phyloP scores from a whole-genome alignment of 1,284 basidiomycete species.

The Amylostereum chailletii region DNA sequence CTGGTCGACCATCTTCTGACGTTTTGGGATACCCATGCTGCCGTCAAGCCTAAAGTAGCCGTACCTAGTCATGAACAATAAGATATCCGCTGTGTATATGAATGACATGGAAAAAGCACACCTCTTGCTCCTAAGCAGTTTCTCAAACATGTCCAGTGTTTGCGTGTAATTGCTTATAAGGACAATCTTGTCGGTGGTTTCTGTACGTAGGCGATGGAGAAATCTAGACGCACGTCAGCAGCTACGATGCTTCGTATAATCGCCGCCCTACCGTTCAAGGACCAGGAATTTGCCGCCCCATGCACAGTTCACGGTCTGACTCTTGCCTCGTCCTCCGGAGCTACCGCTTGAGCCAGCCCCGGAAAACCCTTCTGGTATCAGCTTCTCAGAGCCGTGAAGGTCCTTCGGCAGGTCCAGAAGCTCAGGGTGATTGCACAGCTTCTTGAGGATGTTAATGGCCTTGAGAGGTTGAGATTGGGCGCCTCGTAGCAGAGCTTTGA shows the following conservation, averaged over 20 bases:
- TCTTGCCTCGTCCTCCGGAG: constrained; percentile 27
- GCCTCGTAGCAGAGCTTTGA: constrained; percentile 86
- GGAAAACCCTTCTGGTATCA: constrained; percentile 80
- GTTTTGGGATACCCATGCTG: constrained; percentile 88
- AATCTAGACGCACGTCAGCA: constrained; percentile 44
- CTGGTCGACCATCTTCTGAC: constrained; percentile 94
- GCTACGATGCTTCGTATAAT: neutral
- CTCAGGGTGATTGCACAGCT: constrained; percentile 97
- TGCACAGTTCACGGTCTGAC: constrained; percentile 59
- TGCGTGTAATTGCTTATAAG: constrained; percentile 98
- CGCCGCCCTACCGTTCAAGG: constrained; percentile 66
- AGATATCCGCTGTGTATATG: neutral
- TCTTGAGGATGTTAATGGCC: constrained; percentile 95
- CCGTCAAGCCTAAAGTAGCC: constrained; percentile 91
- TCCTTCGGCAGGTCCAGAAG: constrained; percentile 85
- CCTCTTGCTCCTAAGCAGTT: constrained; percentile 79
- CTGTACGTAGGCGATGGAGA: constrained; percentile 71
- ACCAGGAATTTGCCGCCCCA: constrained; percentile 94
- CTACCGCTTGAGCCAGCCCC: constrained; percentile 37
- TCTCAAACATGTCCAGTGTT: constrained; percentile 92
- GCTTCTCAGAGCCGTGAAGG: constrained; percentile 74
- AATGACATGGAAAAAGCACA: constrained; percentile 23
- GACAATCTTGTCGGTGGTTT: constrained; percentile 95
- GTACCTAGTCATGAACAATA: constrained; percentile 48
- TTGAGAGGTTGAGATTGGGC: constrained; percentile 93